Evolutionary conservation across 345 rosid genomes (phyloP).

Genomic region (Reutealis trisperma): DNA sequence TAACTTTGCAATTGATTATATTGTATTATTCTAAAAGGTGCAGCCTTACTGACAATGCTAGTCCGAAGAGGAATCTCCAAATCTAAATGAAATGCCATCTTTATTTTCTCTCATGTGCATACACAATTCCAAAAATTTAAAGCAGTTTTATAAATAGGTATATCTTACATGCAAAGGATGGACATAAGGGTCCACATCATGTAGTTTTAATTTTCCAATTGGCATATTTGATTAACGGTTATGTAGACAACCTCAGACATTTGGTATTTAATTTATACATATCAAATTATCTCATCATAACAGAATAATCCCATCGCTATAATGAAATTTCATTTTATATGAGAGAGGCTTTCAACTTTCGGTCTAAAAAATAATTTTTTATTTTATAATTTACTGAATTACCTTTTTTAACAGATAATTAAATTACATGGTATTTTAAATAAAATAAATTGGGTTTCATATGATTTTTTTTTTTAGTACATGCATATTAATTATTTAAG

Average conservation of each 20-base stretch:
- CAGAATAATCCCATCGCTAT: too few relatives aligned
- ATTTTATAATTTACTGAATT: too few relatives aligned
- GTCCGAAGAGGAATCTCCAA: slow-evolving; percentile 41
- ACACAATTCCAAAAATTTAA: slow-evolving; percentile 28
- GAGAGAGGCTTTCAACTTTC: too few relatives aligned
- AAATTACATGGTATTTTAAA: too few relatives aligned
- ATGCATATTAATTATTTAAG: too few relatives aligned
- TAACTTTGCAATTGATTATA: slow-evolving; percentile 49
- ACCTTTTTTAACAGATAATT: too few relatives aligned
- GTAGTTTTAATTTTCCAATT: not conserved
- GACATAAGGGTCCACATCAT: too few relatives aligned
- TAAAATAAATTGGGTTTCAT: too few relatives aligned
- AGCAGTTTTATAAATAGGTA: not conserved
- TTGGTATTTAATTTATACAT: not conserved
- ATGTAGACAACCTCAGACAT: not conserved
- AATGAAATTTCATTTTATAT: too few relatives aligned
- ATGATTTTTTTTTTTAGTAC: too few relatives aligned
- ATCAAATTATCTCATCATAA: too few relatives aligned
- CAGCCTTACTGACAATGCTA: slow-evolving; percentile 20
- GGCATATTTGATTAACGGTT: slow-evolving; percentile 16
- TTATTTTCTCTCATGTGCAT: slow-evolving; percentile 13
- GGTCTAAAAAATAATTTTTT: too few relatives aligned
- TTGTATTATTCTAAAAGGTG: slow-evolving; percentile 14
- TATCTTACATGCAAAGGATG: not conserved
- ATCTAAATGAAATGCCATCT: slow-evolving; percentile 22